phyloP scores from a whole-genome alignment of 306 rosid species.

The Begonia masoniana region DNA sequence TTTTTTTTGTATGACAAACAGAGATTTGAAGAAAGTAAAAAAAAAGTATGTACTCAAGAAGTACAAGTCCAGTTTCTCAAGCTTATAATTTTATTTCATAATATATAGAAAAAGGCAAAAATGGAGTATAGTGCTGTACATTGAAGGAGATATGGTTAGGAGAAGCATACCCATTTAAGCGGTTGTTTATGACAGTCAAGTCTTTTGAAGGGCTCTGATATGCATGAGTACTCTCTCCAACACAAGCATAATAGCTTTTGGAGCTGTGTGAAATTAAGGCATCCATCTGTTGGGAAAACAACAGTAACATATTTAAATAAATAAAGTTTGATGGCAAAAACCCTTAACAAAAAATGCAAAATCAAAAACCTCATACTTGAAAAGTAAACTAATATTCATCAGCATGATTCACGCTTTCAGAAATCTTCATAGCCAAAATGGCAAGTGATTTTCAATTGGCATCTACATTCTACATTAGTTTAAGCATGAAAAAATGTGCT shows the following conservation, averaged over 20 bases:
- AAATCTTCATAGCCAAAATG: no score
- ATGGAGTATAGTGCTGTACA: not conserved
- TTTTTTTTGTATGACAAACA: not conserved
- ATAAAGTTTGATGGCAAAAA: not conserved
- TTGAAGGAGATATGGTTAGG: not conserved
- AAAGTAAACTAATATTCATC: no score
- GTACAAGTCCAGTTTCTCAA: no score
- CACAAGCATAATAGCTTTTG: slow-evolving; percentile 95
- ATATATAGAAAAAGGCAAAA: no score
- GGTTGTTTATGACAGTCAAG: slow-evolving; percentile 88
- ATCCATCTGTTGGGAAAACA: slow-evolving; percentile 58
- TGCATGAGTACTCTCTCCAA: slow-evolving; percentile 98
- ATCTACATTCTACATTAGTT: no score
- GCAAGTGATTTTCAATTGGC: no score
- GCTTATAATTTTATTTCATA: no score
- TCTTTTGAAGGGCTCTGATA: slow-evolving; percentile 99
- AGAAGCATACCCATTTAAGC: slow-evolving; percentile 60
- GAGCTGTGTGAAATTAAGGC: slow-evolving; percentile 88
- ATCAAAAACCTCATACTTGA: no score
- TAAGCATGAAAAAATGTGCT: no score
- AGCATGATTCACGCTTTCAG: no score
- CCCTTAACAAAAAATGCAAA: not conserved
- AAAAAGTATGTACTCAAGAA: no score
- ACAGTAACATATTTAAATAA: not conserved
- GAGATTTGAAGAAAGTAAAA: no score